Percentiles rank a stretch among this genome's conserved stretches.
Evolutionary conservation across 2,329 filamentous ascomycete genomes (phyloP).

Genomic region (Trichoderma lentiforme): DNA sequence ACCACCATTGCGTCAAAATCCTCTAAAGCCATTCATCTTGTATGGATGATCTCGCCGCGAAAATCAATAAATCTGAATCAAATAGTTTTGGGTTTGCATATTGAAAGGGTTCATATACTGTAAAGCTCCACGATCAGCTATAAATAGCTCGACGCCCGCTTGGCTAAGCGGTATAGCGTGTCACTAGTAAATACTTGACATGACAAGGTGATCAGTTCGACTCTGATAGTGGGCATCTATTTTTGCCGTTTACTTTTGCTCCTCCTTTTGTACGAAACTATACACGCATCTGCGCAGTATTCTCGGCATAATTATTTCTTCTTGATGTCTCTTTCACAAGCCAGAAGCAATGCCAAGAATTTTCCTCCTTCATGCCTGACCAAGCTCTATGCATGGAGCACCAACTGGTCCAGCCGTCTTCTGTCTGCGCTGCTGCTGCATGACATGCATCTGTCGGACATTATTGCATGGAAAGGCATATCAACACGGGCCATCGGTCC

Average conservation of each 20-base stretch:
- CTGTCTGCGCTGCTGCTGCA: background rate
- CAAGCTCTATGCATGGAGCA: too few relatives aligned
- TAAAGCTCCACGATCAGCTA: fast-evolving
- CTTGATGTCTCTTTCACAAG: background rate
- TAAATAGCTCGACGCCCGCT: slow-evolving; percentile 3
- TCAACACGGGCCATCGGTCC: background rate
- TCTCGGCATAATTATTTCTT: background rate
- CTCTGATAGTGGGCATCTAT: slow-evolving; percentile 17
- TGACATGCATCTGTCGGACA: background rate
- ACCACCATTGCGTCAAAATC: background rate
- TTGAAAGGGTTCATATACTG: background rate
- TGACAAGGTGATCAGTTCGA: slow-evolving; percentile 19
- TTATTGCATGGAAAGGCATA: background rate
- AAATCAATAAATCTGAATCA: background rate
- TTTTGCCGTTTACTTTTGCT: background rate
- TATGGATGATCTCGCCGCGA: background rate
- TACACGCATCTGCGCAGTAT: background rate
- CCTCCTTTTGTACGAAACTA: background rate
- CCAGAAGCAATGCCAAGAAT: background rate
- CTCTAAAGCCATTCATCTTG: background rate
- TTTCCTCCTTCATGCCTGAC: background rate
- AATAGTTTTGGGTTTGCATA: background rate
- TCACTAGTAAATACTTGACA: slow-evolving; percentile 15
- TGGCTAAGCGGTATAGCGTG: slow-evolving; percentile 18
- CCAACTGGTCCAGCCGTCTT: background rate